A percentile compares a stretch with the other conserved stretches of the same genome.
These are phyloP conservation scores for Melampsora americana DNA, from an alignment of 1,284 basidiomycete species.

Conservation along the genomic window DNA sequence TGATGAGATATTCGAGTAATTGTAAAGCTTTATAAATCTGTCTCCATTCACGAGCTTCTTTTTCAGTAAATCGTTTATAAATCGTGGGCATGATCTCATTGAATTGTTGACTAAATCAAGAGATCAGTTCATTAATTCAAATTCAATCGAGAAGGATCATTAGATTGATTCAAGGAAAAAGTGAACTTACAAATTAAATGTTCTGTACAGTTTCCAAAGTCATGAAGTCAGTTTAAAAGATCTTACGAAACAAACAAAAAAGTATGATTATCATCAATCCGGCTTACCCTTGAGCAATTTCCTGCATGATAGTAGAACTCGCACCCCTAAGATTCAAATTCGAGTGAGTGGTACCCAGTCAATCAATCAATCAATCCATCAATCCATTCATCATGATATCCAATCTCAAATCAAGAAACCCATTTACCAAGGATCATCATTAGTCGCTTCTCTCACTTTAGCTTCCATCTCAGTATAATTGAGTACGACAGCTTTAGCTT, in stretches of 20 bases:
- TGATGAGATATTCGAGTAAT: constrained; percentile 90
- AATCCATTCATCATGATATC: too few species aligned
- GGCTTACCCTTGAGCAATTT: constrained; percentile 86
- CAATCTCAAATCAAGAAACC: constrained; percentile 44
- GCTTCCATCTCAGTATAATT: constrained; percentile 97
- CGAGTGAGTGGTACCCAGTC: constrained; percentile 13
- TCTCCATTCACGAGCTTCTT: constrained; percentile 95
- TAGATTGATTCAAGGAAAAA: neutral
- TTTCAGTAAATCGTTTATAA: constrained; percentile 71
- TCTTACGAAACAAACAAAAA: neutral
- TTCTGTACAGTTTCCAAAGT: constrained; percentile 58
- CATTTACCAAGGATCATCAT: constrained; percentile 89
- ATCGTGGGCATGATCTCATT: constrained; percentile 99
- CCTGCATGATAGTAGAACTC: constrained; percentile 95
- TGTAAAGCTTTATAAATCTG: constrained; percentile 97
- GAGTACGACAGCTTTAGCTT: constrained; percentile 63
- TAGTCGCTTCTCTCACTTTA: constrained; percentile 94
- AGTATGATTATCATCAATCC: constrained; percentile 8
- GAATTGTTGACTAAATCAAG: constrained; percentile 74
- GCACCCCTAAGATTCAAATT: constrained; percentile 69
- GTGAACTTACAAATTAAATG: constrained; percentile 78
- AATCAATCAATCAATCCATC: neutral
- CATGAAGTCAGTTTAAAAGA: constrained; percentile 9
- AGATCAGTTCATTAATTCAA: neutral
- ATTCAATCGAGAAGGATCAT: neutral